Base-by-base conservation (phyloP, 2,329 filamentous ascomycete species). In the Botrytis porri region DNA sequence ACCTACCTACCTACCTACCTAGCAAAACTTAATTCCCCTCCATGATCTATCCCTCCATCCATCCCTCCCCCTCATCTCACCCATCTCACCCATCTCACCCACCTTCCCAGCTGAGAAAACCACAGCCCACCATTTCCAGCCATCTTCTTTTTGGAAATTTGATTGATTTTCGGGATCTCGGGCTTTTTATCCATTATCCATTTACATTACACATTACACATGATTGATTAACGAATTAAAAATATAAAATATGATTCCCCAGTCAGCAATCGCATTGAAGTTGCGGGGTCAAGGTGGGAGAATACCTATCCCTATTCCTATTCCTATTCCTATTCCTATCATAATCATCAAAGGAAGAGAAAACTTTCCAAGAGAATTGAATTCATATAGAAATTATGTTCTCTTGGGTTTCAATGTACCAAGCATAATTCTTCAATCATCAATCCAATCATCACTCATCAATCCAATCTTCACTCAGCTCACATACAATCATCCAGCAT, bases 71-170 rank as follows among this genome's bases (percentile, higher is more conserved):
- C 37, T 8, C 37, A 37, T 37, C 43, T 22, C 43, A 45, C 43
- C 5, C 20, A 22, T 2, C 20, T 48, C 43, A 45, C 37, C 7
- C 4, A 37, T 9, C 43, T 45, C 45, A 48, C 16, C 41, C 37
- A 66, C 63, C 63, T 66, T 51, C 63, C 64, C 37, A 66, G 64
- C 64, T 66, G 64, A 54, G 64, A 12, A 39, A 20, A 9, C 29
- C 64, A 9, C 29, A 51, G 20, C 64, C 35, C 64, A 67, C 35
- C 48, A 67, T 67, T 57, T n/a, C 64, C 64, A 54, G 64, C 64
- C 64, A 67, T 67, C 64, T 65, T 65, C 29, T 67, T 67, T 54
- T 41, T 37, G n/a, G n/a, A n/a, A n/a, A n/a, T n/a, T n/a, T n/a
- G n/a, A n/a, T n/a, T 29, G 3, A 22, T 4, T 29, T 12, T 29